Percentiles rank a stretch among this genome's conserved stretches.
These are phyloP conservation scores for Aureobasidium melanogenum DNA, from an alignment of 2,329 filamentous ascomycete genomes.

Conservation along the genomic window DNA sequence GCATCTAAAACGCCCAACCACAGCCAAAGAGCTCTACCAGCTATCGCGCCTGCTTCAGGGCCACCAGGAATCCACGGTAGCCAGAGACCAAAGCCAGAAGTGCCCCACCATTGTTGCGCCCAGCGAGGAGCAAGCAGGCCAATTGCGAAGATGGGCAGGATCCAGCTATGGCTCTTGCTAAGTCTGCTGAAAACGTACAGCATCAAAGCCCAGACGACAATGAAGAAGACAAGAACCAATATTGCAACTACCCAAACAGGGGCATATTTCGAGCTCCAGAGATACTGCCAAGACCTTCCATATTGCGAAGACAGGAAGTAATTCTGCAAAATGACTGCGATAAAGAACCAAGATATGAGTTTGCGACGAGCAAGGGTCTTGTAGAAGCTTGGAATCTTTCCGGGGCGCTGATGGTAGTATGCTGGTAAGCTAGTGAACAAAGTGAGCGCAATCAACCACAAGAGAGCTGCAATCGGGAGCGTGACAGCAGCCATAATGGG, in stretches of 20 bases:
- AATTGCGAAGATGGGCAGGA: slow-evolving; percentile 58
- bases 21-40: slow-evolving; percentile 53
- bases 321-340: slow-evolving; percentile 56
- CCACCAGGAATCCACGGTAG: slow-evolving; percentile 51
- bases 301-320: slow-evolving; percentile 59
- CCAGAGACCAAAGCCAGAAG: slow-evolving; percentile 50
- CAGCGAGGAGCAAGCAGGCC: slow-evolving; percentile 57
- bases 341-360: slow-evolving; percentile 59
- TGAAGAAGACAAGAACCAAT: slow-evolving; percentile 48
- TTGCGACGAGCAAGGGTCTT: slow-evolving; percentile 52
- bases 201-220: slow-evolving; percentile 46
- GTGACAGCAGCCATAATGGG: slow-evolving; percentile 40
- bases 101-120: slow-evolving; percentile 60
- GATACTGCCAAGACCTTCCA: slow-evolving; percentile 57
- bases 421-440: slow-evolving; percentile 54
- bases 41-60: slow-evolving; percentile 44
- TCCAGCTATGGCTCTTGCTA: slow-evolving; percentile 57
- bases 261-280: slow-evolving; percentile 50
- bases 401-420: slow-evolving; percentile 57
- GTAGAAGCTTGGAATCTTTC: slow-evolving; percentile 58
- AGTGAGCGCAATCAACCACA: slow-evolving; percentile 48
- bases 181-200: slow-evolving; percentile 45
- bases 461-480: slow-evolving; percentile 47
- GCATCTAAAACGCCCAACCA: slow-evolving; percentile 59
- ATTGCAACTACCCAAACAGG: slow-evolving; percentile 48